Evolutionary conservation across 2,329 filamentous ascomycete species (phyloP).

Genomic region (Colletotrichum sublineola): DNA sequence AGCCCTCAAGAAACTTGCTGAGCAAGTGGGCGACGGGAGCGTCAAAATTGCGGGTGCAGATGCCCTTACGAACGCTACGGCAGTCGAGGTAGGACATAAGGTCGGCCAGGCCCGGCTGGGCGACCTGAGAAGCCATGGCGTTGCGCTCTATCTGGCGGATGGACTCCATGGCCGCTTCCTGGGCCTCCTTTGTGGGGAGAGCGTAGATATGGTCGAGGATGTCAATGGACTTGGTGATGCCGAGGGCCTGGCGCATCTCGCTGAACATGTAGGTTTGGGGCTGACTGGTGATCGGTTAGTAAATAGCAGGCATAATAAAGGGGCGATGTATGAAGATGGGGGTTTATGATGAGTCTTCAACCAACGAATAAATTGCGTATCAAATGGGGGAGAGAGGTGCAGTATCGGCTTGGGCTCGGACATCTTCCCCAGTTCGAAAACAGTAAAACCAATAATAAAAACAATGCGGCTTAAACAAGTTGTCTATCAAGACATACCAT

Average conservation of each 20-base stretch:
- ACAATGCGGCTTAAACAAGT: background rate
- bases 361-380: background rate
- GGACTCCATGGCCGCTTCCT: slow-evolving; percentile 75
- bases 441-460: too few relatives aligned
- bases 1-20: slow-evolving; percentile 76
- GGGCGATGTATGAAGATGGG: background rate
- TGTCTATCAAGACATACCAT: slow-evolving; percentile 71
- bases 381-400: too few relatives aligned
- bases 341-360: background rate
- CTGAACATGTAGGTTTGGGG: slow-evolving; percentile 97
- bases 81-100: slow-evolving; percentile 87
- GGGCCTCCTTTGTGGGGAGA: slow-evolving; percentile 71
- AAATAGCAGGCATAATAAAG: background rate
- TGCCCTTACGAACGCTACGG: slow-evolving; percentile 78
- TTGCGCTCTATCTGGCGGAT: slow-evolving; percentile 84
- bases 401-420: background rate
- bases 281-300: slow-evolving; percentile 65
- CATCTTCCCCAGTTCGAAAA: background rate
- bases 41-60: slow-evolving; percentile 96
- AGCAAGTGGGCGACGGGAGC: slow-evolving; percentile 81
- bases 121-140: slow-evolving; percentile 83
- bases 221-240: slow-evolving; percentile 79
- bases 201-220: slow-evolving; percentile 90
- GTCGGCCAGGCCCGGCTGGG: slow-evolving; percentile 82
- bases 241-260: slow-evolving; percentile 83